A percentile compares a stretch with the other conserved stretches of the same genome.
phyloP scores from a whole-genome alignment of 495 filamentous ascomycete species.

The Lasiosphaeria miniovina region DNA sequence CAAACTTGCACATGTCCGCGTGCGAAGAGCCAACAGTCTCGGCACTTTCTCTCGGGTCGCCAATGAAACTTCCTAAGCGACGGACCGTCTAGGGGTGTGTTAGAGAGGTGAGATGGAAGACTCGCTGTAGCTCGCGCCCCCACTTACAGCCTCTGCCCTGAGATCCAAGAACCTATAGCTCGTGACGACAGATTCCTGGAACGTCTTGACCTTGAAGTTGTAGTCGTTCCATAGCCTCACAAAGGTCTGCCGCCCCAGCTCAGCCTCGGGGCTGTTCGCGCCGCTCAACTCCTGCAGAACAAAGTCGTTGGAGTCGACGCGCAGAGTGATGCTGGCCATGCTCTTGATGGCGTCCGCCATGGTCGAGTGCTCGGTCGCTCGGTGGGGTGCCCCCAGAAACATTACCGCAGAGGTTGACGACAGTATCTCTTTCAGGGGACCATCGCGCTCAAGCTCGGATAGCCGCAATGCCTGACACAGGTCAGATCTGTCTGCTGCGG shows the following conservation, averaged over 20 bases:
- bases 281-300: slow-evolving; percentile 33
- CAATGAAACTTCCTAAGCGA: slow-evolving; percentile 31
- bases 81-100: slow-evolving; percentile 17
- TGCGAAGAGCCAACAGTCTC: slow-evolving; percentile 32
- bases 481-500: slow-evolving; percentile 7
- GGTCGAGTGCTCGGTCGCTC: slow-evolving; percentile 27
- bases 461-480: slow-evolving; percentile 27
- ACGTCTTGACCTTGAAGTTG: slow-evolving; percentile 40
- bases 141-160: slow-evolving; percentile 25
- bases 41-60: slow-evolving; percentile 31
- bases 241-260: slow-evolving; percentile 29
- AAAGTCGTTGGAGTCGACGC: slow-evolving; percentile 23
- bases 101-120: not conserved
- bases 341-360: slow-evolving; percentile 29
- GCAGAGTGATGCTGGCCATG: slow-evolving; percentile 32
- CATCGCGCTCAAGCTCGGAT: slow-evolving; percentile 29
- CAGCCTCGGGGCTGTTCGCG: slow-evolving; percentile 20
- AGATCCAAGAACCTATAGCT: slow-evolving; percentile 18
- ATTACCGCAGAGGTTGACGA: slow-evolving; percentile 29
- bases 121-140: not conserved
- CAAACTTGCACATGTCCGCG: slow-evolving; percentile 31
- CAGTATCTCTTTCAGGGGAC: slow-evolving; percentile 28
- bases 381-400: slow-evolving; percentile 37
- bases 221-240: slow-evolving; percentile 32
- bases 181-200: slow-evolving; percentile 31